Base-by-base conservation (phyloP, 306 rosid species). In the Lathyrus aphaca region DNA sequence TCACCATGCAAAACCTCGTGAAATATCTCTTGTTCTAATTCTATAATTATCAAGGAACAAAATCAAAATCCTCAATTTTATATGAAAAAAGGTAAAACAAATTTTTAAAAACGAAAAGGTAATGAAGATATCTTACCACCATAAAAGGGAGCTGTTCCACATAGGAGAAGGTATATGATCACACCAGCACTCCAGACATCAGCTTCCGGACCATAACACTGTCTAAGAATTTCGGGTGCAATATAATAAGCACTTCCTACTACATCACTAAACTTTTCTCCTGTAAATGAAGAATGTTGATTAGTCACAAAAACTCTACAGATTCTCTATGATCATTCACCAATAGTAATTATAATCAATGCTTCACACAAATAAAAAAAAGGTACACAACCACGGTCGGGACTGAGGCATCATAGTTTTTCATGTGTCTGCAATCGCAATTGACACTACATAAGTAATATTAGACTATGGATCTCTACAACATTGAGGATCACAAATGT, bases 161-260 rank as follows among this genome's bases (percentile, higher is more conserved):
- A 45, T 78, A 91, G 74, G 74, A 91, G 97, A 68, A 86, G 86
- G 85, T 86, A 91, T 72, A 88, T 55, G 51, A 91, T 91, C 49
- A 91, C 97, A 50, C 97, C 95, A 40, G 89, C 92, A 78, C 97
- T 91, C 97, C 97, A 91, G 13, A 91, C 88, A 80, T 91, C 97
- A 23, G 89, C 86, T 83, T 86, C 91, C 42, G 88, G 97, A 15
- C 97, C 91, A 81, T 91, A 88, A 29, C 57, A 69, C 69, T 63
- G 65, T 17, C 62, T 6, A 66, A 91, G 71, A 72, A 91, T 86
- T 69, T 91, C 97, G 10, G 97, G 97, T 32, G 97, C 97, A 10
- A 91, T 87, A 54, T 88, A 91, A 62, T 74, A 88, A 55, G 92
- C 91, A 83, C 96, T 91, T 68, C 97, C 97, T 19, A 88, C 97